Evolutionary conservation across 495 filamentous ascomycete genomes (phyloP), one percentile per base, ranked within the genome.

Genomic region (Penicillium herquei): DNA sequence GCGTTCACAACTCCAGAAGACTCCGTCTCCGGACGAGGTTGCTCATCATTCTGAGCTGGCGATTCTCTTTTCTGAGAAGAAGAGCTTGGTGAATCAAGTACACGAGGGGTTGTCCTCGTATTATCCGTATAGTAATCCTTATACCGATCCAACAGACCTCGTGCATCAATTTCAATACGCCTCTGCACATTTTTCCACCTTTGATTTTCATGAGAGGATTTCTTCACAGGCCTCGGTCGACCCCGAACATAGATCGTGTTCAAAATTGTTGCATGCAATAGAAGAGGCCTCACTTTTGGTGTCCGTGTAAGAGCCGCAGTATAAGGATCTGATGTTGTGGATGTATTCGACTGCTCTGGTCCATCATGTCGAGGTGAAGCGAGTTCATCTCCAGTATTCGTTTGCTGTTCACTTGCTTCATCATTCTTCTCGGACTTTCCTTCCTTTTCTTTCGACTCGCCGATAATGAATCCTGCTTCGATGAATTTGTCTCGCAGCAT

Each of bases 181-280:
- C 57, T 63, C 3, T 55, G 56, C 0, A 46, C 18, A 13, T 78
- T 60, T 71, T 56, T 66, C 56, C 76, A 53, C 63, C 74, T 57
- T 0, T 30, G 16, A 14, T 17, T 1, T 26, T 14, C n/a, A 54
- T 53, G 7, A 39, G 9, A 42, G 34, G 56, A 17, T 55, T 65
- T 54, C 33, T 62, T 56, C 44, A 69, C 61, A 12, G 39, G 10
- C 6, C 44, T 74, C 57, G 58, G 70, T 64, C 61, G 73, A 21
- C 70, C 74, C 31, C 56, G 62, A 33, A 87, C 83, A 67, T 96
- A 96, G 32, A 92, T 82, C 7, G 91, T 96, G 69, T 97, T 96
- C 17, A 94, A 71, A 5, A 97, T 76, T 3, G 93, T 96, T 13
- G 89, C 91, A 67, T 96, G 93, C 47, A 96, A 65, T 16, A 88